Evolutionary conservation across 371 early-diverging fungal genomes (phyloP), one percentile per base, ranked within the genome.

Genomic region (Mucor ambiguus): DNA sequence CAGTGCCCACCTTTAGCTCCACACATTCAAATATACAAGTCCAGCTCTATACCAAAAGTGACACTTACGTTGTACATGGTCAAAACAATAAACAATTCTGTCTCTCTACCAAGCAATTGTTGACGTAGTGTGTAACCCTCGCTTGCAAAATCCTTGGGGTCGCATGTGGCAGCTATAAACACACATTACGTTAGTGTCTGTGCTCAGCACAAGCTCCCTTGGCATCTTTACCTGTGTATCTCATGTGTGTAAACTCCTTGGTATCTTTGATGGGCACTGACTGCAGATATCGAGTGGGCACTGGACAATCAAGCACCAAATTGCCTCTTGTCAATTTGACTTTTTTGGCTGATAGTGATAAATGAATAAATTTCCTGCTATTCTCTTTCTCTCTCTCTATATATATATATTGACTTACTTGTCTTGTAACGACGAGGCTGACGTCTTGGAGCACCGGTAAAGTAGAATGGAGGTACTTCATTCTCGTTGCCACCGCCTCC

Each of bases 81-180:
- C 63, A 96, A 82, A 54, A 96, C 96, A 69, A 93, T 89, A 66
- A 92, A 92, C 52, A 97, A 70, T 76, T 97, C 97, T 3, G 97
- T 96, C 63, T 87, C 68, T 41, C 89, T 86, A 46, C 87, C 80
- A 66, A 90, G 74, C 71, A 91, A 81, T 70, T 89, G 87, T 61
- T 92, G 96, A 52, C 98, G 87, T 61, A 97, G 83, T 24, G 92
- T 90, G 79, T 94, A 96, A 28, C 87, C 87, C n/a, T 88, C 80
- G 8, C 71, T 64, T 24, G 67, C 67, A 76, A 96, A 96, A 32
- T 94, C 89, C 70, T 93, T 89, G 7, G 96, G 91, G 70, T 93
- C 92, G 71, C 89, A 92, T 9, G 92, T 92, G 22, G 89, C 90
- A 32, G 92, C 92, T 16, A 93, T 92, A 14, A 37, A 14, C 33